phyloP scores from a whole-genome alignment of 805 yeast species.

The Metschnikowia bowlesiae region DNA sequence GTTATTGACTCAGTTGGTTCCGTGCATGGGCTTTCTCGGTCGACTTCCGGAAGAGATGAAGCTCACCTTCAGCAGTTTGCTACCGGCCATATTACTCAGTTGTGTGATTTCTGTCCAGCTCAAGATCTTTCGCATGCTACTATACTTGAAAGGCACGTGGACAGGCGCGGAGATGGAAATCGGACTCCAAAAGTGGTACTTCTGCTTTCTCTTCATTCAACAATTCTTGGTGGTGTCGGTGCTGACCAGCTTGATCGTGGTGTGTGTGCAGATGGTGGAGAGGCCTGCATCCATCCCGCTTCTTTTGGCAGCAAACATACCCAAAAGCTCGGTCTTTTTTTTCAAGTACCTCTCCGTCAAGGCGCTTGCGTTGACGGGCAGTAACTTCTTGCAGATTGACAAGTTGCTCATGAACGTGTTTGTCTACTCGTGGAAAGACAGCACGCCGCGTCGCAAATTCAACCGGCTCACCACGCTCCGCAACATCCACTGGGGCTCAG shows the following conservation, averaged over 20 bases:
- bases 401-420: conserved; percentile 42
- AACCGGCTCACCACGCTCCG: conserved; percentile 41
- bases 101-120: conserved; percentile 62
- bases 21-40: conserved; percentile 54
- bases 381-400: conserved; percentile 57
- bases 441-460: conserved; percentile 60
- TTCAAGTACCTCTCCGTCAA: conserved; percentile 70
- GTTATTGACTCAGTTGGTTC: conserved; percentile 55
- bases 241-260: conserved; percentile 69
- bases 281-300: conserved; percentile 72
- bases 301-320: conserved; percentile 70
- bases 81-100: conserved; percentile 66
- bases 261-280: conserved; percentile 56
- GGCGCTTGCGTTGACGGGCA: conserved; percentile 74
- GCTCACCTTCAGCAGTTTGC: conserved; percentile 53
- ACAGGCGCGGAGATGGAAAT: conserved; percentile 62
- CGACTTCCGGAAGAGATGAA: conserved; percentile 50
- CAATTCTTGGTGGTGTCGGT: conserved; percentile 80
- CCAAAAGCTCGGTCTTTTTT: conserved; percentile 83
- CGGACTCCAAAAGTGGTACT: conserved; percentile 76
- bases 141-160: conserved; percentile 52
- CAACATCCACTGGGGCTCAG: conserved; percentile 68
- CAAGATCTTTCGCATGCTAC: conserved; percentile 48
- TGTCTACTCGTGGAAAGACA: conserved; percentile 35
- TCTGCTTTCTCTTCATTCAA: conserved; percentile 74